These are phyloP conservation scores for Lentinula lateritia DNA, from an alignment of 768 basidiomycete genomes.

Conservation along the genomic window DNA sequence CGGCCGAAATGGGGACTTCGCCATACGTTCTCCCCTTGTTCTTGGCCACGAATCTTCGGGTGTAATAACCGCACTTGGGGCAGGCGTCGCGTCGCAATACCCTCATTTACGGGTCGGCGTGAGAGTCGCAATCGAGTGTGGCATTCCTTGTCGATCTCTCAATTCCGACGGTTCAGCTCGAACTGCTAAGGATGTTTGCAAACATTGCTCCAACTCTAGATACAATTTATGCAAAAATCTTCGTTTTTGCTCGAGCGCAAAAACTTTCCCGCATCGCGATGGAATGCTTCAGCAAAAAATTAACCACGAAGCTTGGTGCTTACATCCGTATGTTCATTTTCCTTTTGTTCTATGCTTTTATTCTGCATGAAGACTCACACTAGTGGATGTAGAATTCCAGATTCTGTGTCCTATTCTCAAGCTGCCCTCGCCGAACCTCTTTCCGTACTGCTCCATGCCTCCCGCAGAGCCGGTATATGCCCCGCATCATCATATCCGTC, in stretches of 20 bases:
- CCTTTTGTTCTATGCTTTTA: neutral
- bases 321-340: slow-evolving; percentile 70
- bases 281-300: slow-evolving; percentile 85
- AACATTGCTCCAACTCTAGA: slow-evolving; percentile 64
- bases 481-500: slow-evolving; percentile 4
- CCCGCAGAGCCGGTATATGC: slow-evolving; percentile 34
- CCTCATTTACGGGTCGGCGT: slow-evolving; percentile 61
- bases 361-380: neutral
- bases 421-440: slow-evolving; percentile 93
- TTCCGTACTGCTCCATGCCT: slow-evolving; percentile 76
- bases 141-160: slow-evolving; percentile 67
- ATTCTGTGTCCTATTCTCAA: slow-evolving; percentile 67
- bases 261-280: slow-evolving; percentile 89
- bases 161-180: slow-evolving; percentile 1
- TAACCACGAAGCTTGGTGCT: slow-evolving; percentile 82
- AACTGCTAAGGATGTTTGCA: slow-evolving; percentile 35
- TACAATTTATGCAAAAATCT: slow-evolving; percentile 93
- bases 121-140: slow-evolving; percentile 91
- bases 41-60: slow-evolving; percentile 96
- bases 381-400: slow-evolving; percentile 54
- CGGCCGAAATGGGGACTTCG: slow-evolving; percentile 91
- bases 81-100: slow-evolving; percentile 39
- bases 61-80: slow-evolving; percentile 76
- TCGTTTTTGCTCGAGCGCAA: slow-evolving; percentile 86
- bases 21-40: slow-evolving; percentile 77